Conservation (phyloP, 768 basidiomycete species). For the Tylopilus felleus region DNA sequence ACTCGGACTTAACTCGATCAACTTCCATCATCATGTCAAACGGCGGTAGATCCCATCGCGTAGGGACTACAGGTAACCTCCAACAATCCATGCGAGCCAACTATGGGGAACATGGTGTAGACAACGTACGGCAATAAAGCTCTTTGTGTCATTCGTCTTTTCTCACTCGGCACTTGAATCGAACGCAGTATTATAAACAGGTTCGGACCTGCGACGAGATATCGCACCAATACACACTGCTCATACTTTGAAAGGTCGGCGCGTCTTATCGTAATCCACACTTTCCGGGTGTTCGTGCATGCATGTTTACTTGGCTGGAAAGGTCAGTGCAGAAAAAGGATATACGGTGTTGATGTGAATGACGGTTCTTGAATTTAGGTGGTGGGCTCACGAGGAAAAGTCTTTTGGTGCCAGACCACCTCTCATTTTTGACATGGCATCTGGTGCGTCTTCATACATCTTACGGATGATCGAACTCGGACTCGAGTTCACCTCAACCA, state of each 20-base stretch:
- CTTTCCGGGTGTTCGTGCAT: conserved; percentile 60
- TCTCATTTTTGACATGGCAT: conserved; percentile 29
- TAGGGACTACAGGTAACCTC: conserved; percentile 24
- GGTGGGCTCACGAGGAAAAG: conserved; percentile 23
- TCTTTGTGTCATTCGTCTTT: neutral
- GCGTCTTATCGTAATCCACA: conserved; percentile 71
- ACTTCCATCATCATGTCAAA: conserved; percentile 3
- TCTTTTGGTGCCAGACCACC: conserved; percentile 13
- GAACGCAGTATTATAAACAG: conserved; percentile 28
- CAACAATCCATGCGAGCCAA: conserved; percentile 48
- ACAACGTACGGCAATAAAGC: conserved; percentile 40
- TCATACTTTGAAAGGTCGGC: conserved; percentile 42
- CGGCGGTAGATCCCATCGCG: conserved; percentile 24
- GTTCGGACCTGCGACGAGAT: conserved; percentile 6
- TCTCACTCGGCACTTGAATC: conserved; percentile 2
- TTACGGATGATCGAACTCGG: neutral
- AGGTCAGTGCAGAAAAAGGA: conserved; percentile 31
- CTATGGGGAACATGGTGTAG: conserved; percentile 54
- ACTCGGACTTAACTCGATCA: neutral
- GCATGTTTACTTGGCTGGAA: conserved; percentile 52
- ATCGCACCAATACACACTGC: neutral
- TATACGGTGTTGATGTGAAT: neutral
- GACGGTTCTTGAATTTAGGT: conserved; percentile 18
- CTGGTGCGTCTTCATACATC: conserved; percentile 16
- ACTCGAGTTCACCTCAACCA: neutral